Percentiles rank a stretch among this genome's conserved stretches.
Evolutionary conservation across 2,329 filamentous ascomycete species (phyloP).

Genomic region (Cryphonectria radicalis): DNA sequence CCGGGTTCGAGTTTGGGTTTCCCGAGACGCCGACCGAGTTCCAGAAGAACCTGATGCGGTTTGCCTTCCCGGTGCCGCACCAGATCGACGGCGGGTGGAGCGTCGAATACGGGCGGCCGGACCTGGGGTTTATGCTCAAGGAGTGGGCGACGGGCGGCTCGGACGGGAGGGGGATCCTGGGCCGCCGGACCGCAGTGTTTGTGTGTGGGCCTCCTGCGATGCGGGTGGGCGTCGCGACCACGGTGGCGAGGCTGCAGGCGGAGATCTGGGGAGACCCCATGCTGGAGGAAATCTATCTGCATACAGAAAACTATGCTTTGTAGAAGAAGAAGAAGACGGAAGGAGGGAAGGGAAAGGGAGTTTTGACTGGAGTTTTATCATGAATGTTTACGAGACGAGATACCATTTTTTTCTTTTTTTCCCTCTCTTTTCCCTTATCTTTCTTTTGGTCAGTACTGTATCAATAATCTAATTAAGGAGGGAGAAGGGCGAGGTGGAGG

Average conservation of each 20-base stretch:
- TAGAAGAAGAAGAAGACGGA: slow-evolving; percentile 46
- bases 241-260: slow-evolving; percentile 80
- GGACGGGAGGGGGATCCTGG: slow-evolving; percentile 71
- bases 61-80: slow-evolving; percentile 75
- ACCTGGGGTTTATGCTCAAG: slow-evolving; percentile 83
- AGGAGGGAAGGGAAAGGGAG: background rate
- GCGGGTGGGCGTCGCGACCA: slow-evolving; percentile 85
- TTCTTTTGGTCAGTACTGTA: slow-evolving; percentile 9
- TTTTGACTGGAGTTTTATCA: slow-evolving; percentile 1
- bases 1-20: slow-evolving; percentile 79
- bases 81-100: slow-evolving; percentile 81
- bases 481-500: background rate
- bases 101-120: slow-evolving; percentile 89
- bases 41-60: slow-evolving; percentile 88
- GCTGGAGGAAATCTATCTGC: slow-evolving; percentile 89
- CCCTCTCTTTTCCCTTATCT: slow-evolving; percentile 8
- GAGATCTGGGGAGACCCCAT: slow-evolving; percentile 79
- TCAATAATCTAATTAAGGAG: slow-evolving; percentile 10
- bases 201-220: slow-evolving; percentile 89
- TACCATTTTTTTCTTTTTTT: slow-evolving; percentile 24
- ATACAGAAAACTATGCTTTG: slow-evolving; percentile 93
- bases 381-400: slow-evolving; percentile 20
- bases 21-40: slow-evolving; percentile 83
- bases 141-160: slow-evolving; percentile 76
- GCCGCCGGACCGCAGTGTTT: slow-evolving; percentile 83